These are phyloP conservation scores for Metarhizium humberi DNA, from an alignment of 2,329 filamentous ascomycete genomes.

Conservation along the genomic window DNA sequence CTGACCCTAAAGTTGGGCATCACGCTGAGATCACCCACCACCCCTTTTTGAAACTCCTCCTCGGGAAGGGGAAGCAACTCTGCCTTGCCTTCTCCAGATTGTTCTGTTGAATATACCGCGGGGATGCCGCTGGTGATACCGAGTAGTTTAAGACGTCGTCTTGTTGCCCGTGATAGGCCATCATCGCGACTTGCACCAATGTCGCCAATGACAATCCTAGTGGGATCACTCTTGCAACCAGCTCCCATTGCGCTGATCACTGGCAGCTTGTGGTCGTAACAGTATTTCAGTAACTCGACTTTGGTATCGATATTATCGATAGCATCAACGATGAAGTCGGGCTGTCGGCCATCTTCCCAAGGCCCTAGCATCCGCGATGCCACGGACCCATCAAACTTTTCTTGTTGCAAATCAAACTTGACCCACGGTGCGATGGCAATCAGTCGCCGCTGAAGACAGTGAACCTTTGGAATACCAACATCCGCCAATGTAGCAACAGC, in stretches of 20 bases:
- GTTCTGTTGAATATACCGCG: constrained; percentile 87
- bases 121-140: constrained; percentile 82
- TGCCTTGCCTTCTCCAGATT: constrained; percentile 83
- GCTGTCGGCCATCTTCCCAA: constrained; percentile 55
- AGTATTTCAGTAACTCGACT: constrained; percentile 82
- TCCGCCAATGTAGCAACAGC: constrained; percentile 89
- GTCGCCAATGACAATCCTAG: constrained; percentile 80
- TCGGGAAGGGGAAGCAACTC: constrained; percentile 78
- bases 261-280: constrained; percentile 63
- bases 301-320: constrained; percentile 99
- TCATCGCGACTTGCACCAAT: constrained; percentile 85
- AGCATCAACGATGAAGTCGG: constrained; percentile 89
- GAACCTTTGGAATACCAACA: constrained; percentile 86
- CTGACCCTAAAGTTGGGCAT: constrained; percentile 87
- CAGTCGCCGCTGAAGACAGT: constrained; percentile 69
- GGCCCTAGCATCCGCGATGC: constrained; percentile 59
- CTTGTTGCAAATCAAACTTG: constrained; percentile 74
- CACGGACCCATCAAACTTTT: constrained; percentile 65
- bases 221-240: constrained; percentile 82
- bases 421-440: constrained; percentile 89
- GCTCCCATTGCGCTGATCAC: constrained; percentile 96
- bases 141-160: constrained; percentile 65
- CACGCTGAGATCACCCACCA: constrained; percentile 81
- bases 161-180: constrained; percentile 74
- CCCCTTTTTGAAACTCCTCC: constrained; percentile 81